Evolutionary conservation across 2,329 filamentous ascomycete genomes (phyloP).

Genomic region (Ophiostoma sp.): DNA sequence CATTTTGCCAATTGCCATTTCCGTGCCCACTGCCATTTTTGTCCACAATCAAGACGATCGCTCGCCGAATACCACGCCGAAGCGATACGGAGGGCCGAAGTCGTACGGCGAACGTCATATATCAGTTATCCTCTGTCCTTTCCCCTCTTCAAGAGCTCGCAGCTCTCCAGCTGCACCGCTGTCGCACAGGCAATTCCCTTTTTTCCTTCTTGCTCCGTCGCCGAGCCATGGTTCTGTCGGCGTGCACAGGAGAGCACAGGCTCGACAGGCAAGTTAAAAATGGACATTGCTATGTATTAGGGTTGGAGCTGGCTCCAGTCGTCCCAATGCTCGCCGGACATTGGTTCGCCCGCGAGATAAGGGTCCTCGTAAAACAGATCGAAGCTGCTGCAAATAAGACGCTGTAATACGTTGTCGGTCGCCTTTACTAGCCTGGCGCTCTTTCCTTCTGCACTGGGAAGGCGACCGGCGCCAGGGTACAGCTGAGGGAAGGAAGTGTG

Average conservation of each 20-base stretch:
- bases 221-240: conserved; percentile 5
- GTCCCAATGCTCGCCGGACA: background rate
- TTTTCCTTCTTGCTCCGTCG: background rate
- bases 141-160: background rate
- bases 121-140: background rate
- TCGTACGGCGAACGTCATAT: background rate
- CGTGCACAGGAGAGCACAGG: background rate
- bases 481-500: conserved; percentile 1
- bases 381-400: background rate
- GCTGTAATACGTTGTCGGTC: background rate
- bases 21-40: background rate
- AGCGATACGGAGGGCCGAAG: background rate
- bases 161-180: background rate
- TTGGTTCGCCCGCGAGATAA: background rate
- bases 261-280: background rate
- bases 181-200: conserved; percentile 8
- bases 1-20: background rate
- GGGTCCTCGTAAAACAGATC: background rate
- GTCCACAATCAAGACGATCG: background rate
- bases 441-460: conserved; percentile 15
- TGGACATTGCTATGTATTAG: background rate
- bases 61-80: background rate
- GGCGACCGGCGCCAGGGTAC: background rate
- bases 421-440: conserved; percentile 8
- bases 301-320: background rate